Percentiles rank a stretch among this genome's conserved stretches.
phyloP scores from a whole-genome alignment of 768 basidiomycete species.

The Mycena polygramma region DNA sequence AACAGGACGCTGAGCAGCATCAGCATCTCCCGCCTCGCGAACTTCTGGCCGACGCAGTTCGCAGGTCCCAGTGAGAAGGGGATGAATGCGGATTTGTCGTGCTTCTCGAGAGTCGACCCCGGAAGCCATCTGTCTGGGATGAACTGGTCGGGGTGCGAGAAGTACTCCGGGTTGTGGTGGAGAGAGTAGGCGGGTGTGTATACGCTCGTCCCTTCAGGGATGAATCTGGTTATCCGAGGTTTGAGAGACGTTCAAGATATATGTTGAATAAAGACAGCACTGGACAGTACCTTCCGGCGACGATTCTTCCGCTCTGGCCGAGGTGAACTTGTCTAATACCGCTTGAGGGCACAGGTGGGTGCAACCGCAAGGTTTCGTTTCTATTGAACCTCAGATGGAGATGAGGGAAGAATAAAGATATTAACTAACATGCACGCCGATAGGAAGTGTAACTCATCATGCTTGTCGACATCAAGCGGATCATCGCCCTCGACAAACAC shows the following conservation, averaged over 20 bases:
- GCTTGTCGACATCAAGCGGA: conserved; percentile 41
- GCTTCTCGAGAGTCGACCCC: conserved; percentile 30
- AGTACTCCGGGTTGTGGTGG: conserved; percentile 62
- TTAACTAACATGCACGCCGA: conserved; percentile 53
- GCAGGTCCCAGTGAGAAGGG: conserved; percentile 59
- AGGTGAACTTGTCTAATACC: conserved; percentile 48
- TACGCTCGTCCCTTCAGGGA: conserved; percentile 59
- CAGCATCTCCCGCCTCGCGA: conserved; percentile 57
- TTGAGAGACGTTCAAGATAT: not conserved
- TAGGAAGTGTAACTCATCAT: conserved; percentile 49
- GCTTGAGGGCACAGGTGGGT: conserved; percentile 60
- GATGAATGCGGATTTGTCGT: conserved; percentile 51
- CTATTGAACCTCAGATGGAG: conserved; percentile 42
- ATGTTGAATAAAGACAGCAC: not conserved
- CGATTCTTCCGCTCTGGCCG: conserved; percentile 1
- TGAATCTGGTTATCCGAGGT: conserved; percentile 46
- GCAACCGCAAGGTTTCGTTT: conserved; percentile 64
- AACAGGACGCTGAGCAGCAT: conserved; percentile 53
- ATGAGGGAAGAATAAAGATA: conserved; percentile 7
- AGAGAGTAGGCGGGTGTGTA: conserved; percentile 59
- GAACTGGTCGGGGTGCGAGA: conserved; percentile 60
- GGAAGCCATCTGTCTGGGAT: conserved; percentile 56
- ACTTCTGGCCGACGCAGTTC: conserved; percentile 58
- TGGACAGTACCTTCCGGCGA: conserved; percentile 10
- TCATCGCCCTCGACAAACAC: conserved; percentile 40